phyloP scores from a whole-genome alignment of 2,329 filamentous ascomycete species.

The Camillea tinctor region DNA sequence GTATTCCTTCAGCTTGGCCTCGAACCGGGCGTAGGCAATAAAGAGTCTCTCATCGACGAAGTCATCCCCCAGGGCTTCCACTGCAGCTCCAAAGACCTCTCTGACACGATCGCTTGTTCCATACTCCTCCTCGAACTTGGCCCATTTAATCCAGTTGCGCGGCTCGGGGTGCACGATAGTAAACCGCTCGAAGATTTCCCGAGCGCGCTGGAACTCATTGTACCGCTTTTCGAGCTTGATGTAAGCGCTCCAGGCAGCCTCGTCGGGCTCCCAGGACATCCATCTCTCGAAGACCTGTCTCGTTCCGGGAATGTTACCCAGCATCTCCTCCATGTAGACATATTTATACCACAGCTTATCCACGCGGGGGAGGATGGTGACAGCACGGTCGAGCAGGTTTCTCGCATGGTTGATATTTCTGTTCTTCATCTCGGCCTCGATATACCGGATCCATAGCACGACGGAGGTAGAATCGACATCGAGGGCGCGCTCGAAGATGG shows the following conservation, averaged over 20 bases:
- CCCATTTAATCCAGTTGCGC: slow-evolving; percentile 98
- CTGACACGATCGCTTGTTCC: slow-evolving; percentile 89
- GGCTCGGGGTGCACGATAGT: slow-evolving; percentile 92
- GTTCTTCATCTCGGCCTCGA: slow-evolving; percentile 94
- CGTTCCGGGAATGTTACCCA: slow-evolving; percentile 89
- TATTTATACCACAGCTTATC: slow-evolving; percentile 99
- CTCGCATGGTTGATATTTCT: slow-evolving; percentile 96
- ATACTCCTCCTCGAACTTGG: slow-evolving; percentile 93
- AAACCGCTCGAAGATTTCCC: slow-evolving; percentile 85
- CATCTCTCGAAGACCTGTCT: slow-evolving; percentile 94
- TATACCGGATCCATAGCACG: slow-evolving; percentile 86
- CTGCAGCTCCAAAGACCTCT: slow-evolving; percentile 84
- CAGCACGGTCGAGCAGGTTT: slow-evolving; percentile 91
- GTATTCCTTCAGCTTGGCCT: slow-evolving; percentile 92
- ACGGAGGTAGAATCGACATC: slow-evolving; percentile 89
- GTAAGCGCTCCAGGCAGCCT: slow-evolving; percentile 92
- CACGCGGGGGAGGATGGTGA: slow-evolving; percentile 83
- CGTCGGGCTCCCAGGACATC: slow-evolving; percentile 98
- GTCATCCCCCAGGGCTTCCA: slow-evolving; percentile 88
- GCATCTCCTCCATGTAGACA: slow-evolving; percentile 97
- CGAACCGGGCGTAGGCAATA: slow-evolving; percentile 91
- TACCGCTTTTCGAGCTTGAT: slow-evolving; percentile 98
- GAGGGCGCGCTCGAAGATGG: slow-evolving; percentile 90
- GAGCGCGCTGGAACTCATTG: slow-evolving; percentile 84
- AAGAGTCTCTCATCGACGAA: slow-evolving; percentile 97